Conservation (phyloP, 768 basidiomycete genomes). For the Trametes cubensis region DNA sequence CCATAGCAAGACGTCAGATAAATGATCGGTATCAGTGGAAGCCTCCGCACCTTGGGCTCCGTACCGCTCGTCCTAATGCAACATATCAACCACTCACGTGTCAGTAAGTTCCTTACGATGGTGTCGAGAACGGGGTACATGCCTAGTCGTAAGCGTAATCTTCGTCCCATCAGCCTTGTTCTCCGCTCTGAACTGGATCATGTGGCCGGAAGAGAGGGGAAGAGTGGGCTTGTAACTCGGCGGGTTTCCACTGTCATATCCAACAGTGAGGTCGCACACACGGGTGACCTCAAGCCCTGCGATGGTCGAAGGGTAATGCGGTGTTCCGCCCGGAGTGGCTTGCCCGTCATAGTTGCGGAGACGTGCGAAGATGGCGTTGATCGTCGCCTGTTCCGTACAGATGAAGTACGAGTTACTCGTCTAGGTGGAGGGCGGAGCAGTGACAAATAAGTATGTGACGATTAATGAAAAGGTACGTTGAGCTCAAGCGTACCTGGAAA, state of each 20-base stretch:
- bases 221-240: slow-evolving; percentile 62
- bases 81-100: neutral
- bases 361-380: slow-evolving; percentile 67
- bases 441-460: neutral
- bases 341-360: slow-evolving; percentile 60
- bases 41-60: slow-evolving; percentile 72
- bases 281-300: slow-evolving; percentile 61
- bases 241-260: slow-evolving; percentile 77
- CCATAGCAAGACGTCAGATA: neutral
- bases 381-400: slow-evolving; percentile 66
- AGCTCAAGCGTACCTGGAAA: slow-evolving; percentile 56
- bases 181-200: slow-evolving; percentile 78
- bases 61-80: slow-evolving; percentile 77
- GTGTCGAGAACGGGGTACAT: slow-evolving; percentile 20
- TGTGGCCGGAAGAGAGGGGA: slow-evolving; percentile 78
- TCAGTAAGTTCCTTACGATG: neutral
- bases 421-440: slow-evolving; percentile 37
- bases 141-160: slow-evolving; percentile 75
- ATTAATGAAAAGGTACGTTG: neutral
- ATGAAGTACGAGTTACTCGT: slow-evolving; percentile 84
- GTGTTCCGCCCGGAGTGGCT: slow-evolving; percentile 28
- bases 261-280: slow-evolving; percentile 75
- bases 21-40: slow-evolving; percentile 23
- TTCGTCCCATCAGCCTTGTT: slow-evolving; percentile 43
- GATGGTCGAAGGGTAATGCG: slow-evolving; percentile 62